Base-by-base conservation (phyloP, 371 early-diverging fungal species). In the Gilbertella persicaria region DNA sequence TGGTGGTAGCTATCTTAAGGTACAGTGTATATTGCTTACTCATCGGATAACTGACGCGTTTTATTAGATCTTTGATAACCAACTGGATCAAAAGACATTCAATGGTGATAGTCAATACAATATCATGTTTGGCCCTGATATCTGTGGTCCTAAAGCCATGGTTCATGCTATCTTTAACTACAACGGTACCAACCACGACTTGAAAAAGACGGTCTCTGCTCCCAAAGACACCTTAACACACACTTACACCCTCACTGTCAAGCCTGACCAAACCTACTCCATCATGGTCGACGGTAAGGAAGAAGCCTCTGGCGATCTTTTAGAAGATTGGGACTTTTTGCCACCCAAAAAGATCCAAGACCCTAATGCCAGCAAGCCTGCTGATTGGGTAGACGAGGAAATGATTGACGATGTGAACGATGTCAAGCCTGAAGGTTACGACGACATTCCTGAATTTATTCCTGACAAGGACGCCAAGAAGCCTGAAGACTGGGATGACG, bases 1-100 rank as follows among this genome's bases (percentile, higher is more conserved):
- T 81, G 97, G 97, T 61, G 99, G 99, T 49, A 95, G 97, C 46
- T 98, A 98, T 78, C 55, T 95, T 55, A 98, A 98, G 85, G 85
- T 98, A 56, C 53, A 17, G 8, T 16, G 25, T n/a, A n/a, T n/a
- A n/a, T n/a, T n/a, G n/a, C n/a, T n/a, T n/a, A n/a, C n/a, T n/a
- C n/a, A n/a, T n/a, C n/a, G 19, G 26, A 25, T 13, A 43, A 35
- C 36, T 10, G n/a, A 41, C 26, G 38, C 26, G 48, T 21, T 2
- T 26, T 12, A 25, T 39, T 60, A 80, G 82, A 65, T 85, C 47
- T 74, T 82, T 50, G 44, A 39, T 26, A 65, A 71, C 29, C 71
- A 71, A 13, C 91, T 88, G 49, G 84, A 83, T 38, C 82, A 92
- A 41, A 78, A 66, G 39, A 77, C 81, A 45, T 95, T 96, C 73